Evolutionary conservation across 2,329 filamentous ascomycete genomes (phyloP).

Genomic region (Stemphylium lycopersici): DNA sequence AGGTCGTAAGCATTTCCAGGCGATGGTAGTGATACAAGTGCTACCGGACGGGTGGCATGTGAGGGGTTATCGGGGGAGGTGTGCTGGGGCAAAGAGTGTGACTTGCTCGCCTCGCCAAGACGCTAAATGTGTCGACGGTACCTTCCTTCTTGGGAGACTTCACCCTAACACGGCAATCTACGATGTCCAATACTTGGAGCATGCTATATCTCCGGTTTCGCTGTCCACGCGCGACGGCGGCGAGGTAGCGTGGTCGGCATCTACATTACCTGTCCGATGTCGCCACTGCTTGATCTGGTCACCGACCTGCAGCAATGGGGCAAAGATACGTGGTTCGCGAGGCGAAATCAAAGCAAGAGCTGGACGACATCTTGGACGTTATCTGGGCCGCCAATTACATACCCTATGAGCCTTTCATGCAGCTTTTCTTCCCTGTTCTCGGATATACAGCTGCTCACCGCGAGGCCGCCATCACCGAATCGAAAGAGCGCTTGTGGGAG

Average conservation of each 20-base stretch:
- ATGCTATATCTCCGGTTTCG: conserved; percentile 35
- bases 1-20: conserved; percentile 28
- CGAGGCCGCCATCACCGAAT: conserved; percentile 34
- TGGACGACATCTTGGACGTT: conserved; percentile 40
- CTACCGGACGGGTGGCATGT: conserved; percentile 21
- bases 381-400: conserved; percentile 45
- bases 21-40: conserved; percentile 31
- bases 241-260: conserved; percentile 13
- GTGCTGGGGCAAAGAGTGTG: conserved; percentile 20
- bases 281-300: conserved; percentile 28
- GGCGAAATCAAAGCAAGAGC: conserved; percentile 34
- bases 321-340: conserved; percentile 35
- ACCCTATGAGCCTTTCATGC: conserved; percentile 44
- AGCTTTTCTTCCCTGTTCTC: conserved; percentile 44
- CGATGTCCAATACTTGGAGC: conserved; percentile 25
- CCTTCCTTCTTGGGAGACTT: conserved; percentile 33
- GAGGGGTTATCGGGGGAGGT: conserved; percentile 26
- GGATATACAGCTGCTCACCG: conserved; percentile 35
- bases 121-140: conserved; percentile 23
- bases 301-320: conserved; percentile 22
- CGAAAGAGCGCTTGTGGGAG: conserved; percentile 41
- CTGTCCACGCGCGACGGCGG: conserved; percentile 27
- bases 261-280: conserved; percentile 25
- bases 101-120: conserved; percentile 32
- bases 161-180: conserved; percentile 32